Conservation (phyloP, 441 rosid genomes). For the Mallotus repandus region DNA sequence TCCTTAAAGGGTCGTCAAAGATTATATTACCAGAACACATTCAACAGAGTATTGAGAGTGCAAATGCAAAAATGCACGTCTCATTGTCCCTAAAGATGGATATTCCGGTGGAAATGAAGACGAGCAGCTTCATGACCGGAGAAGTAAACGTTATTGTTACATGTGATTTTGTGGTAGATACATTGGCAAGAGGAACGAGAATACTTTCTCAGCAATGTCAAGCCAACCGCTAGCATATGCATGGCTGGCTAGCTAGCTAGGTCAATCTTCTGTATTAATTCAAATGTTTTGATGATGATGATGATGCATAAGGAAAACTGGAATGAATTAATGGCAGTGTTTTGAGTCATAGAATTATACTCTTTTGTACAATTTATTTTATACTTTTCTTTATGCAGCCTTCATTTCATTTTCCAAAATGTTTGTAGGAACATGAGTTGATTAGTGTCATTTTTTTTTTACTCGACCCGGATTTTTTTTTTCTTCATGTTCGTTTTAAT, state of each 20-base stretch:
- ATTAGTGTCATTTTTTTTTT: neutral
- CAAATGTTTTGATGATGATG: no score
- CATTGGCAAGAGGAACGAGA: slow-evolving; percentile 13
- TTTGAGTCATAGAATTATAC: neutral
- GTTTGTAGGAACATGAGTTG: neutral
- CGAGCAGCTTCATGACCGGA: slow-evolving; percentile 9
- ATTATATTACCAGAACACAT: no score
- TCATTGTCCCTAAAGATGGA: slow-evolving; percentile 22
- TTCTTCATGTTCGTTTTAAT: no score
- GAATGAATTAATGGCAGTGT: neutral
- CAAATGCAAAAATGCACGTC: slow-evolving; percentile 4
- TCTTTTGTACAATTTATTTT: neutral
- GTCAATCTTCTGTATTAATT: no score
- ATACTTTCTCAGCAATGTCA: slow-evolving; percentile 29
- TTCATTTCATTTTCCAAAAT: neutral
- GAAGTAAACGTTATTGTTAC: neutral
- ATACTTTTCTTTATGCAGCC: neutral
- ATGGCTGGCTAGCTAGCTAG: neutral
- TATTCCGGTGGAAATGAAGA: slow-evolving; percentile 24
- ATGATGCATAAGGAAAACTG: no score
- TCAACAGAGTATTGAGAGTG: neutral
- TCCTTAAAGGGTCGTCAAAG: neutral
- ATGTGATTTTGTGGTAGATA: slow-evolving; percentile 28
- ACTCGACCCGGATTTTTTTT: no score
- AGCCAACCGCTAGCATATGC: slow-evolving; percentile 10